Conservation (phyloP, 352 stramenopile species). For the Elongisporangium undulatum region DNA sequence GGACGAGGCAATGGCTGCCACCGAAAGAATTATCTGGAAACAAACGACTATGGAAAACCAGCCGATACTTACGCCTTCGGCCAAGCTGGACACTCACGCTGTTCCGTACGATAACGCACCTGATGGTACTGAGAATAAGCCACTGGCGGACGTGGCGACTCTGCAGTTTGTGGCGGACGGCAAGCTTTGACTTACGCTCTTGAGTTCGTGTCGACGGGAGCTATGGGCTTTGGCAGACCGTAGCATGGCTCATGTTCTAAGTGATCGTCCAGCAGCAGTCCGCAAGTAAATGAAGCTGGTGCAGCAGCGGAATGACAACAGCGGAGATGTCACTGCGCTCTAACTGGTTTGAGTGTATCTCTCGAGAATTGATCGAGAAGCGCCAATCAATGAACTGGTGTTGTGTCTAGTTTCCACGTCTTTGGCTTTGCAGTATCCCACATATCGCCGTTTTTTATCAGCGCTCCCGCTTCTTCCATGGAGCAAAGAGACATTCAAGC, state of each 20-base stretch:
- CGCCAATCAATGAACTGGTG: no score
- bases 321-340: no score
- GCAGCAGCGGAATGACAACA: no score
- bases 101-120: conserved; percentile 3
- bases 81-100: conserved; percentile 7
- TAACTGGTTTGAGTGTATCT: no score
- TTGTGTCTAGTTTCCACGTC: no score
- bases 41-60: conserved; percentile 13
- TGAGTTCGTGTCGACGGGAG: not conserved
- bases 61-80: conserved; percentile 54
- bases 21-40: conserved; percentile 36
- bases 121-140: not conserved
- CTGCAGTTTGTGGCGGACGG: not conserved
- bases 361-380: no score
- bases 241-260: conserved; percentile 2
- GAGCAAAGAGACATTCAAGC: no score
- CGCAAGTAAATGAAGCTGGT: no score
- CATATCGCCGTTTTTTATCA: no score
- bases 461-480: no score
- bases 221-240: not conserved
- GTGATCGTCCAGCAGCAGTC: not conserved
- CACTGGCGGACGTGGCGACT: not conserved
- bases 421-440: no score
- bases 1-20: conserved; percentile 33
- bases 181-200: not conserved